phyloP scores from a whole-genome alignment of 805 yeast genomes.

The Tetrapisispora pingtungensis region DNA sequence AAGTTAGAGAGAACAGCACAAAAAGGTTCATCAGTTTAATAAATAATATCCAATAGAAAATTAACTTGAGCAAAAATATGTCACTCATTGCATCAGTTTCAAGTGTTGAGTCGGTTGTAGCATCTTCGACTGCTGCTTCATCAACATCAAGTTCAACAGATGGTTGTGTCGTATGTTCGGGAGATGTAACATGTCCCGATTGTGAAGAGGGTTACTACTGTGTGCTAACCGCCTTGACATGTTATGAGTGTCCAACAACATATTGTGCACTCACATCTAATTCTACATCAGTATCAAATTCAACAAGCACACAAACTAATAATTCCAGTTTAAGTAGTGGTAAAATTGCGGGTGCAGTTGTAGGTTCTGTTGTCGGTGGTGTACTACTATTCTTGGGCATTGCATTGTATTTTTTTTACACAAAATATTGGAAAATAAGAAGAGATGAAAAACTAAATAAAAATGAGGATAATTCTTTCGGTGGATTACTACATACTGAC shows the following conservation, averaged over 20 bases:
- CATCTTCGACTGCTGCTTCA: neutral
- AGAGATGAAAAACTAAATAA: conserved; percentile 13
- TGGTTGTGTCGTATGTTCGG: conserved; percentile 33
- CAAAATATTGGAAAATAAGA: conserved; percentile 34
- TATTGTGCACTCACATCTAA: conserved; percentile 34
- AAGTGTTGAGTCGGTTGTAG: neutral
- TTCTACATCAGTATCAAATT: conserved; percentile 17
- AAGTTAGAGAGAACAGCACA: neutral
- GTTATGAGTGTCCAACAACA: conserved; percentile 45
- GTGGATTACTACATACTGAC: conserved; percentile 8
- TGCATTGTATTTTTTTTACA: conserved; percentile 32
- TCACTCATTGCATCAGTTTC: neutral
- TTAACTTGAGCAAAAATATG: neutral
- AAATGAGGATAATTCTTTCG: conserved; percentile 16
- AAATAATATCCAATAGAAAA: neutral
- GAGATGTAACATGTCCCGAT: conserved; percentile 40
- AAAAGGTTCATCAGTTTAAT: too few species aligned
- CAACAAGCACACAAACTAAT: conserved; percentile 8
- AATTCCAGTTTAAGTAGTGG: conserved; percentile 6
- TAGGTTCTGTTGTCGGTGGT: conserved; percentile 48
- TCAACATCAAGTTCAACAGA: neutral
- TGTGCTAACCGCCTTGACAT: conserved; percentile 44
- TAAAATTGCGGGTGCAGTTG: conserved; percentile 31
- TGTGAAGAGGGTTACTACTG: conserved; percentile 49
- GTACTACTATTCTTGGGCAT: conserved; percentile 31